A percentile compares a stretch with the other conserved stretches of the same genome.
Conservation (phyloP, 495 filamentous ascomycete species). For the Xylaria castorea region DNA sequence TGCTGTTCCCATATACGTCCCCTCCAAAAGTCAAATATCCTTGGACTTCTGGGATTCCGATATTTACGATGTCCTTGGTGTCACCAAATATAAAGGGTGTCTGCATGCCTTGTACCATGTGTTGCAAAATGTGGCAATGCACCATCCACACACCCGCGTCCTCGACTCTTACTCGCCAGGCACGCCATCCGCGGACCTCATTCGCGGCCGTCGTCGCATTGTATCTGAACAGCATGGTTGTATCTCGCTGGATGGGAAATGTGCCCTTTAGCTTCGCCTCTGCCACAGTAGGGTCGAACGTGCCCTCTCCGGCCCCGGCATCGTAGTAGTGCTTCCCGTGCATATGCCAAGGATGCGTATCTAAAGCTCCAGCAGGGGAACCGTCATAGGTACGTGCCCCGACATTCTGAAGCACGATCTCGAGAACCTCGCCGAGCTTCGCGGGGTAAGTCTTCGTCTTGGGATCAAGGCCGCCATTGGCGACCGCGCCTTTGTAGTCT, state of each 20-base stretch:
- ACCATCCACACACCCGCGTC: conserved; percentile 65
- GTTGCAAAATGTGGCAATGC: conserved; percentile 63
- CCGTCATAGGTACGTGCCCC: conserved; percentile 30
- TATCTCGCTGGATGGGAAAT: conserved; percentile 55
- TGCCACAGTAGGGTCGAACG: conserved; percentile 56
- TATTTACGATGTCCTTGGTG: conserved; percentile 46
- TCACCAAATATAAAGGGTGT: conserved; percentile 58
- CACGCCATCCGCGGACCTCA: conserved; percentile 57
- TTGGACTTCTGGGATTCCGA: conserved; percentile 43
- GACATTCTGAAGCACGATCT: conserved; percentile 60
- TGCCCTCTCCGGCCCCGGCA: conserved; percentile 59
- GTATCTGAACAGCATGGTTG: conserved; percentile 58
- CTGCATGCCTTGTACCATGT: conserved; percentile 54
- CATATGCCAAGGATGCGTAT: conserved; percentile 62
- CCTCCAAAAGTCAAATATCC: conserved; percentile 60
- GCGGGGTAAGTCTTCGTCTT: conserved; percentile 54
- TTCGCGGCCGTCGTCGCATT: conserved; percentile 39
- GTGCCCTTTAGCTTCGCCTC: conserved; percentile 48
- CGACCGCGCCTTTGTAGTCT: conserved; percentile 46
- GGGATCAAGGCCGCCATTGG: conserved; percentile 57
- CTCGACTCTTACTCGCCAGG: conserved; percentile 57
- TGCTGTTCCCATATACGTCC: conserved; percentile 56
- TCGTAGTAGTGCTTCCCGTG: conserved; percentile 63
- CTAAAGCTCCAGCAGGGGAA: conserved; percentile 44
- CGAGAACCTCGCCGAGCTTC: conserved; percentile 61